Base-by-base conservation (phyloP, 208 protist species). In the Spongospora subterranea region DNA sequence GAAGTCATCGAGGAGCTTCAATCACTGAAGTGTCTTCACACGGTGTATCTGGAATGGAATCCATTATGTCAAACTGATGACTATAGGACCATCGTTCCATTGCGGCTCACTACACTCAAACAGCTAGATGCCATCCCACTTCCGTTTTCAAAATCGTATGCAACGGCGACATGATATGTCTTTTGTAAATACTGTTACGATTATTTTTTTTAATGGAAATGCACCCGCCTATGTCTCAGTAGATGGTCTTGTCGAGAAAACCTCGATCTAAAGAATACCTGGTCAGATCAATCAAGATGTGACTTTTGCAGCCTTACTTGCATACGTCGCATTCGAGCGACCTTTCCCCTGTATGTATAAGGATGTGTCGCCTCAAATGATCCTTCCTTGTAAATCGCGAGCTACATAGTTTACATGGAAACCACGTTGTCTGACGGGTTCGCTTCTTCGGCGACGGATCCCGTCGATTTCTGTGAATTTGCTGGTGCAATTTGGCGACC, bases 1-100 rank as follows among this genome's bases (percentile, higher is more conserved):
- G 17, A 82, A 20, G 71, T 82, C 35, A 20, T 82, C 6, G n/a
- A 35, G 35, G 71, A 82, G 35, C 71, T 82, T 20, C 71, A n/a
- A 43, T n/a, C n/a, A 43, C 35, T 82, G 71, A 35, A 20, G 17
- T n/a, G 35, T 35, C n/a, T 82, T 39, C 6, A 6, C 35, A 82
- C 71, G 17, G 71, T 82, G 17, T 82, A 82, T 82, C n/a, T 82
- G 35, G 71, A 82, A 82, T 82, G 71, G 71, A 82, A 82, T 43
- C 71, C 71, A 45, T 43, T 82, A 35, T 82, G 71, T 43, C n/a
- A 35, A 45, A 82, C 71, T 20, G 17, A 6, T 35, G 71, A 82
- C n/a, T 82, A 82, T n/a, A 82, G 35, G 71, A 39, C 71, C 6
- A 82, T 82, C n/a, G 71, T 82, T 20, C 71, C 71, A 6, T 6